Percentiles rank a stretch among this genome's conserved stretches.
Evolutionary conservation across 345 rosid species (phyloP).

Genomic region (Salix dunnii): DNA sequence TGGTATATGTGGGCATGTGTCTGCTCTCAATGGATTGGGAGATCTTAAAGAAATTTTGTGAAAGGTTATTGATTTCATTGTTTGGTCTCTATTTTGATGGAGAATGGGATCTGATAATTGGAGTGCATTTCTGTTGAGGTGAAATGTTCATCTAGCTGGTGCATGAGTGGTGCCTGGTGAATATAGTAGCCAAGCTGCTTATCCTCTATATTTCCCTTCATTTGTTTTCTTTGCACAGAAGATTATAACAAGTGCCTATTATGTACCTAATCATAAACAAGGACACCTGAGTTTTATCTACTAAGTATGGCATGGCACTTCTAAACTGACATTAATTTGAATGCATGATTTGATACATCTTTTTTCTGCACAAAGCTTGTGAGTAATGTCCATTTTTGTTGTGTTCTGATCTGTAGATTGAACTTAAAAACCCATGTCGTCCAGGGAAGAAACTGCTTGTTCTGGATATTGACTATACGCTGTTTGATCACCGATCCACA

Average conservation of each 20-base stretch:
- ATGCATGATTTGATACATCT: neutral
- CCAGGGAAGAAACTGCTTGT: conserved; percentile 88
- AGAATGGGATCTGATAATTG: no score
- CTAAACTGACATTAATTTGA: neutral
- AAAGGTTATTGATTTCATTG: no score
- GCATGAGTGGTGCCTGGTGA: neutral
- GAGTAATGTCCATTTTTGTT: neutral
- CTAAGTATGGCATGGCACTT: neutral
- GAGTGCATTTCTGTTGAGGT: neutral
- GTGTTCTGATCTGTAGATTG: conserved; percentile 44
- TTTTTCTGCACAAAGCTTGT: neutral
- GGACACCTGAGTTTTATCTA: no score
- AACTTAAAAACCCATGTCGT: conserved; percentile 68
- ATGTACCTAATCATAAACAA: neutral
- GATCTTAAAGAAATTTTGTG: no score
- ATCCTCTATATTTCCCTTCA: neutral
- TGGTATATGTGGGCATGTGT: neutral
- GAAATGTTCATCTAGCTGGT: neutral
- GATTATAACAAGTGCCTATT: neutral
- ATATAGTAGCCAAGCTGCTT: neutral
- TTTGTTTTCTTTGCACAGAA: neutral
- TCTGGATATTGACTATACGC: conserved; percentile 89
- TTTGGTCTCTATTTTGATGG: no score
- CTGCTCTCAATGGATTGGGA: no score
- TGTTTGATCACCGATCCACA: conserved; percentile 89